Base-by-base conservation (phyloP, 371 early-diverging fungal species). In the Mortierella sp. region DNA sequence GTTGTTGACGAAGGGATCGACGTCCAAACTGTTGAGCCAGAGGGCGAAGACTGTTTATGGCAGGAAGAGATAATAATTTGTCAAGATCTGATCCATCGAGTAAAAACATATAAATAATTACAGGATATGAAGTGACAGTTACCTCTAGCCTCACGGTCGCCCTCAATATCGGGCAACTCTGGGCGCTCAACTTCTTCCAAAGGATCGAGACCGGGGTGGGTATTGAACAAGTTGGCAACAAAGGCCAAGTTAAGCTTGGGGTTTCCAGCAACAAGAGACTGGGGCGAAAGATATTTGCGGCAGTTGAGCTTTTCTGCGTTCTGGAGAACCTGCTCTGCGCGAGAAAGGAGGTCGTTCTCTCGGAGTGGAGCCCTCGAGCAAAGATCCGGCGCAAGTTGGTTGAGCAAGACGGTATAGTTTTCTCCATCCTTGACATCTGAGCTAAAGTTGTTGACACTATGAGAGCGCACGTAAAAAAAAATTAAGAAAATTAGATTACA, bases 241-340 rank as follows among this genome's bases (percentile, higher is more conserved):
- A 97, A 97, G 41, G 97, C 97, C 87, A 97, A 88, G 87, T 97
- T 97, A 58, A 98, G 91, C 86, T 97, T 98, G 41, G 95, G 91
- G 85, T 98, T 97, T 58, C 98, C 99, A 70, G 92, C 94, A 55
- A 97, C 94, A 40, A 98, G 81, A 13, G 97, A 94, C 77, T 96
- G 96, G 60, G 98, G 94, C 16, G 97, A 95, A 63, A 98, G 88
- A 74, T 97, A 98, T 76, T 96, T 95, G 65, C 97, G 90, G 86
- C 98, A 98, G 7, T 92, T 92, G 57, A 98, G 91, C 74, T 91
- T 91, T 69, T 96, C 97, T n/a, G 99, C 97, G 74, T 95, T 95
- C 71, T 92, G 89, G 53, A 98, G 88, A 52, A 97, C 86, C 87
- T 88, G 87, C 86, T 97, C 98, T 28, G 98, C 98, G 63, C 97